Percentiles rank a stretch among this genome's conserved stretches.
These are phyloP conservation scores for Leccinum pellstonianum DNA, from an alignment of 768 basidiomycete species.

Conservation along the genomic window DNA sequence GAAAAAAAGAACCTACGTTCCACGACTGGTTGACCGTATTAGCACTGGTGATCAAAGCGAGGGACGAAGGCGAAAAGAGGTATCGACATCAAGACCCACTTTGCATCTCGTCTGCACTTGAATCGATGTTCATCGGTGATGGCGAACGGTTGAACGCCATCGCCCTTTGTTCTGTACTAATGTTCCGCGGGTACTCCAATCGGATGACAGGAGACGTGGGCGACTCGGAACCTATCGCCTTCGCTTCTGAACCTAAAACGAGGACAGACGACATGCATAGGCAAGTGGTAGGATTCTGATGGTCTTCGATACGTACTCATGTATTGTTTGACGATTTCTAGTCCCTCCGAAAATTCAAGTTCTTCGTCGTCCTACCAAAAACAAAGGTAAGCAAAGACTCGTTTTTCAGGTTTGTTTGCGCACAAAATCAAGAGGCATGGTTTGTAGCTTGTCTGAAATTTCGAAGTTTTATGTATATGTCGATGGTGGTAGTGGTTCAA, in stretches of 20 bases:
- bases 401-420: constrained; percentile 5
- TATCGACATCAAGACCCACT: constrained; percentile 8
- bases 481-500: constrained; percentile 13
- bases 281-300: neutral
- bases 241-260: constrained; percentile 8
- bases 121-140: constrained; percentile 27
- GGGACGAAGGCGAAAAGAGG: neutral
- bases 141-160: constrained; percentile 10
- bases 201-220: constrained; percentile 9
- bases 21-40: constrained; percentile 13
- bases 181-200: constrained; percentile 26
- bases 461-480: constrained; percentile 9
- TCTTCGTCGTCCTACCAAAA: constrained; percentile 27
- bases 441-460: neutral
- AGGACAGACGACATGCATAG: neutral
- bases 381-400: constrained; percentile 5
- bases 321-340: constrained; percentile 10
- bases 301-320: constrained; percentile 19
- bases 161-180: constrained; percentile 10
- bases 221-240: constrained; percentile 16
- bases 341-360: constrained; percentile 17
- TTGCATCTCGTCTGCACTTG: constrained; percentile 11
- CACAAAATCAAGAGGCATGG: constrained; percentile 24
- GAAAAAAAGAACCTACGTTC: constrained; percentile 11
- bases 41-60: constrained; percentile 1